Evolutionary conservation across 139 green algal species (phyloP).

Genomic region (Tetradesmus obliquus): DNA sequence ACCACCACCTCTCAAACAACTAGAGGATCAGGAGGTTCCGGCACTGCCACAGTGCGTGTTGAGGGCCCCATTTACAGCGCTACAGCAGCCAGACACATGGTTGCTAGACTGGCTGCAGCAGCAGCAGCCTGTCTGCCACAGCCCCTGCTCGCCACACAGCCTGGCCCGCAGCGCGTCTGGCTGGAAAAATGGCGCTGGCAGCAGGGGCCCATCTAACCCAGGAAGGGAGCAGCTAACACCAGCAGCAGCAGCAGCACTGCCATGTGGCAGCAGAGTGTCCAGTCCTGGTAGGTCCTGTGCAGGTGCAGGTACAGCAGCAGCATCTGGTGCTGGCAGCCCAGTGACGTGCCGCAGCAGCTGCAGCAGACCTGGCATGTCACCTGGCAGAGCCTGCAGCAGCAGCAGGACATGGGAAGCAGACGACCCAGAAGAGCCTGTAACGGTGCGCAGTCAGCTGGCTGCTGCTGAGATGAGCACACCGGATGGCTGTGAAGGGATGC

Average conservation of each 20-base stretch:
- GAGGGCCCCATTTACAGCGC: neutral
- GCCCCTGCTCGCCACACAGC: neutral
- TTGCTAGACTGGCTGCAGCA: neutral
- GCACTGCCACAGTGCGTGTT: neutral
- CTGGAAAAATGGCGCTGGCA: neutral
- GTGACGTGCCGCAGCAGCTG: neutral
- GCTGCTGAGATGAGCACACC: neutral
- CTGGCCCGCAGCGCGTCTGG: neutral
- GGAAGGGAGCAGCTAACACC: neutral
- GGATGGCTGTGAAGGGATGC: slow-evolving; percentile 14
- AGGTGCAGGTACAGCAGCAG: neutral
- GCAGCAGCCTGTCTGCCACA: neutral
- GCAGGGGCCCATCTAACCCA: neutral
- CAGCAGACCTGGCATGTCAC: neutral
- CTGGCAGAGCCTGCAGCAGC: neutral
- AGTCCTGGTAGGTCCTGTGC: neutral
- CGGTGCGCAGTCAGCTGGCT: neutral
- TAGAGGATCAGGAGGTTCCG: neutral
- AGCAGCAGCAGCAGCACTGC: neutral
- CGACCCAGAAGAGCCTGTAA: neutral
- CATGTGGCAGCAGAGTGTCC: neutral
- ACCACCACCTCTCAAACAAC: neutral
- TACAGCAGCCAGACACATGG: slow-evolving; percentile 3
- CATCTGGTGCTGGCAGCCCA: neutral
- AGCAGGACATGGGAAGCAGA: neutral